Percentiles rank a stretch among this genome's conserved stretches.
These are phyloP conservation scores for Mucor velutinosus DNA, from an alignment of 371 early-diverging fungal genomes.

Conservation along the genomic window DNA sequence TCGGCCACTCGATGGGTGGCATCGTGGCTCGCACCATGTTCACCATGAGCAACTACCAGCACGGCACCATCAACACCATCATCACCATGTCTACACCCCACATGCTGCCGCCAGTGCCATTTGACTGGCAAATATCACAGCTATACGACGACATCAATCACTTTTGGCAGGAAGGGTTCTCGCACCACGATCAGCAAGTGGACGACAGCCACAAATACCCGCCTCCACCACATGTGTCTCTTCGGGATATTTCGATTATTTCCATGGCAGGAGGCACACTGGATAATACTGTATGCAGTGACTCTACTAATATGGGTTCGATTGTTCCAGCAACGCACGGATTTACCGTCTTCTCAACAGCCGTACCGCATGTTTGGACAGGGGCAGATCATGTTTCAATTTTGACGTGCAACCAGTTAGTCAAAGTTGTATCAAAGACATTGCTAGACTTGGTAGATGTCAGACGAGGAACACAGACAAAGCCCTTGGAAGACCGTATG, in stretches of 20 bases:
- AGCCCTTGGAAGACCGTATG: conserved; percentile 68
- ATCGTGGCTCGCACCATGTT: conserved; percentile 87
- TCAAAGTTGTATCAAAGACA: conserved; percentile 59
- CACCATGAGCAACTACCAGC: conserved; percentile 71
- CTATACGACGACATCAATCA: conserved; percentile 75
- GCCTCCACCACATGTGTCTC: conserved; percentile 19
- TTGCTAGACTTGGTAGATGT: conserved; percentile 73
- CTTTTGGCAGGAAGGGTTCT: conserved; percentile 72
- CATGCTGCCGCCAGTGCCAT: conserved; percentile 77
- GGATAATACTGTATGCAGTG: conserved; percentile 84
- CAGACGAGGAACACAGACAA: conserved; percentile 65
- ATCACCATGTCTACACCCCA: conserved; percentile 94
- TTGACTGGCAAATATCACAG: conserved; percentile 77
- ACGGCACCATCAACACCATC: conserved; percentile 80
- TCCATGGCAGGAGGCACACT: conserved; percentile 92
- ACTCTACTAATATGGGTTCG: conserved; percentile 73
- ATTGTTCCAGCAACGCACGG: conserved; percentile 74
- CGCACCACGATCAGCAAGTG: conserved; percentile 9
- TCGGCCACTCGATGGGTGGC: conserved; percentile 98
- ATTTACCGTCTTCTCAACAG: conserved; percentile 73
- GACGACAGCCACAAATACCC: conserved; percentile 11
- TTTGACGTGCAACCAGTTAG: conserved; percentile 93
- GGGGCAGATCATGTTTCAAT: conserved; percentile 88
- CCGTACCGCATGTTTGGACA: conserved; percentile 88
- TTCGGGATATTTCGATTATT: conserved; percentile 70